Percentiles rank a stretch among this genome's conserved stretches.
Conservation (phyloP, 331 rosid genomes). For the Malus hybrid region DNA sequence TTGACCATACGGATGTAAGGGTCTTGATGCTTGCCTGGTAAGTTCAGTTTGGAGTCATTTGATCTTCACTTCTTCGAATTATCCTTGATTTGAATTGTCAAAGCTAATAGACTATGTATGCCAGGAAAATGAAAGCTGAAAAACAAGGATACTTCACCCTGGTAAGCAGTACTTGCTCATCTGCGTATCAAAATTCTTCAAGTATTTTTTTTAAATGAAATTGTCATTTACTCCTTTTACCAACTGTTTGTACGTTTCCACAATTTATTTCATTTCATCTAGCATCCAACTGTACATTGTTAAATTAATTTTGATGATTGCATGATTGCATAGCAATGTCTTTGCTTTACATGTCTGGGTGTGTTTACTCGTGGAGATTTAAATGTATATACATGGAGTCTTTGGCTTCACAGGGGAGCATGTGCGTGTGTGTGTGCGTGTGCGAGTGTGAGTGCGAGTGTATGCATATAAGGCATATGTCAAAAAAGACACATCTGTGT, state of each 20-base stretch:
- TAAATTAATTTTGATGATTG: neutral
- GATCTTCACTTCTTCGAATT: conserved; percentile 8
- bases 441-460: too few relatives aligned
- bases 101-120: conserved; percentile 31
- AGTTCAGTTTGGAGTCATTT: conserved; percentile 21
- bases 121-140: conserved; percentile 93
- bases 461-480: neutral
- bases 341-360: neutral
- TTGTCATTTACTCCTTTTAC: neutral
- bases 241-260: neutral
- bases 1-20: conserved; percentile 87
- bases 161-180: conserved; percentile 42
- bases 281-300: neutral
- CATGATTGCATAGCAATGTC: neutral
- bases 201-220: neutral
- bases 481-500: too few relatives aligned
- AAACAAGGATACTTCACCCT: conserved; percentile 93
- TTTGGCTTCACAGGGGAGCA: neutral
- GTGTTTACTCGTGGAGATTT: neutral
- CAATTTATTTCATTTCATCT: neutral
- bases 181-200: neutral
- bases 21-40: conserved; percentile 98
- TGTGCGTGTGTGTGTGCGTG: too few relatives aligned
- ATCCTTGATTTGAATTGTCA: conserved; percentile 12
- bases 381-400: neutral